Evolutionary conservation across 805 yeast species (phyloP).

Genomic region (Candida rishiriensis): DNA sequence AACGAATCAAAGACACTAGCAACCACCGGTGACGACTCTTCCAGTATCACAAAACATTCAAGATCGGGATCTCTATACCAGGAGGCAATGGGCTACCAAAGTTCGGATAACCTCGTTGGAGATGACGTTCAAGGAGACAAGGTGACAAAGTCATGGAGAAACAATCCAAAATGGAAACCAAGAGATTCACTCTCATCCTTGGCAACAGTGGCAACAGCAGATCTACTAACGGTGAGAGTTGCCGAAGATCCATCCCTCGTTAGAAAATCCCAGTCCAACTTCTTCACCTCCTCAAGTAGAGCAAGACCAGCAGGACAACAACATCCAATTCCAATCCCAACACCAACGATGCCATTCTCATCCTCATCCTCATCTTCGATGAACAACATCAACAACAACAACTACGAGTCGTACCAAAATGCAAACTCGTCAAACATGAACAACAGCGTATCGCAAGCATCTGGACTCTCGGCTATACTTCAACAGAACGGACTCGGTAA

Average conservation of each 20-base stretch:
- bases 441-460: slow-evolving; percentile 23
- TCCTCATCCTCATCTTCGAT: too few relatives aligned
- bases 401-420: neutral
- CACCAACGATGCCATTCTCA: slow-evolving; percentile 18
- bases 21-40: slow-evolving; percentile 32
- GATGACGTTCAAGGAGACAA: slow-evolving; percentile 21
- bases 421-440: slow-evolving; percentile 25
- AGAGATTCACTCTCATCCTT: slow-evolving; percentile 68
- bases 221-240: slow-evolving; percentile 71
- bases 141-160: slow-evolving; percentile 62
- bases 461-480: neutral
- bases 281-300: slow-evolving; percentile 5
- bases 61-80: slow-evolving; percentile 31
- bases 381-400: slow-evolving; percentile 13
- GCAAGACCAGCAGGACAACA: slow-evolving; percentile 9
- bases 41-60: slow-evolving; percentile 46
- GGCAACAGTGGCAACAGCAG: slow-evolving; percentile 83
- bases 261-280: slow-evolving; percentile 31
- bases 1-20: slow-evolving; percentile 36
- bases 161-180: slow-evolving; percentile 37
- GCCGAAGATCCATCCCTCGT: slow-evolving; percentile 53
- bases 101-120: slow-evolving; percentile 35
- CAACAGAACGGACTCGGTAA: neutral
- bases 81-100: slow-evolving; percentile 36
- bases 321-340: slow-evolving; percentile 23